These are phyloP conservation scores for Coemansia asiatica DNA, from an alignment of 192 early-diverging fungal species.

Conservation along the genomic window DNA sequence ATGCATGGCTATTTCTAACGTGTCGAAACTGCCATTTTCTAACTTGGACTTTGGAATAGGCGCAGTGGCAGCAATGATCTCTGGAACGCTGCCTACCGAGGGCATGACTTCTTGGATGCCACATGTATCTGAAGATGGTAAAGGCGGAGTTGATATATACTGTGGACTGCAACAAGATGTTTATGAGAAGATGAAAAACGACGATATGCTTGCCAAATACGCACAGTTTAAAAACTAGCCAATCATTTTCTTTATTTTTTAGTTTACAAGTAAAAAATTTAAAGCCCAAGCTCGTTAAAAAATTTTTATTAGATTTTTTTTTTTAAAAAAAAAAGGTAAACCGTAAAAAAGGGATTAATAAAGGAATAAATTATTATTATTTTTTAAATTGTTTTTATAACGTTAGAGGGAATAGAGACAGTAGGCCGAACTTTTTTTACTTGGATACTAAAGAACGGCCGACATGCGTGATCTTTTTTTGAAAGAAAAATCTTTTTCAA, in stretches of 20 bases:
- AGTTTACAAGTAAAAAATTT: not conserved
- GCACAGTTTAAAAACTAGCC: slow-evolving; percentile 21
- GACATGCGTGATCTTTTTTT: too few species aligned
- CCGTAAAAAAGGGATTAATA: too few species aligned
- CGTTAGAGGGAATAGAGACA: too few species aligned
- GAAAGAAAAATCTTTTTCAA: too few species aligned
- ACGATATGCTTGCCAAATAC: slow-evolving; percentile 13
- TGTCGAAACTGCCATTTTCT: slow-evolving; percentile 26
- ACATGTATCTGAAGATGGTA: not conserved
- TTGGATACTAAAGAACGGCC: too few species aligned
- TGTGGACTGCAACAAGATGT: slow-evolving; percentile 13
- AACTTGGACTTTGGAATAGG: slow-evolving; percentile 27
- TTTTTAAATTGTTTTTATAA: too few species aligned
- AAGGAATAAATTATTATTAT: too few species aligned
- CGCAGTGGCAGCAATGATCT: slow-evolving; percentile 11
- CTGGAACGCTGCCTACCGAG: slow-evolving; percentile 16
- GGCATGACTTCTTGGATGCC: slow-evolving; percentile 26
- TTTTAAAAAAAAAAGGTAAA: too few species aligned
- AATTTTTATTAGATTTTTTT: too few species aligned
- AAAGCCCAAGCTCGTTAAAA: too few species aligned
- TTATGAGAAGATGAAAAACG: slow-evolving; percentile 15
- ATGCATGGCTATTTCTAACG: slow-evolving; percentile 25
- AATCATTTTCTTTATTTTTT: not conserved
- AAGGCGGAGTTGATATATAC: slow-evolving; percentile 32
- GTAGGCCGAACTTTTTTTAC: too few species aligned